Evolutionary conservation across 106 monocot genomes (phyloP).

Genomic region (Phalaenopsis equestris): DNA sequence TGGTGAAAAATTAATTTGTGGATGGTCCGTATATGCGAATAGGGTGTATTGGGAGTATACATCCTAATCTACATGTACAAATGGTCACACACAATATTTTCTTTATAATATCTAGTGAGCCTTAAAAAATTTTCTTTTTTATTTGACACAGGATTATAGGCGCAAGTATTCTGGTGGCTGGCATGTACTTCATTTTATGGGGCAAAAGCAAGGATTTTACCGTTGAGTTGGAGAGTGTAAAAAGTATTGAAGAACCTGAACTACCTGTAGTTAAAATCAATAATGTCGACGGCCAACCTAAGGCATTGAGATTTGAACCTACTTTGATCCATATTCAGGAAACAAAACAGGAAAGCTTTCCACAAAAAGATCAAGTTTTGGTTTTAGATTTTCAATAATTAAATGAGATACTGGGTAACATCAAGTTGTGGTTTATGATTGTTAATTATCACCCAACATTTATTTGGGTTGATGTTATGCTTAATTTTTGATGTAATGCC

Average conservation of each 20-base stretch:
- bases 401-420: too few relatives aligned
- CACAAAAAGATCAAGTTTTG: too few relatives aligned
- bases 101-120: not conserved
- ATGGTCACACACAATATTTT: not conserved
- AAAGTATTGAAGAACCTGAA: not conserved
- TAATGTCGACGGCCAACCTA: not conserved
- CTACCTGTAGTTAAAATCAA: not conserved
- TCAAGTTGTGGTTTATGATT: too few relatives aligned
- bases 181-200: not conserved
- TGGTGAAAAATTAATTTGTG: too few relatives aligned
- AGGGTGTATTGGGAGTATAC: too few relatives aligned
- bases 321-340: not conserved
- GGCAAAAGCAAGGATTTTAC: not conserved
- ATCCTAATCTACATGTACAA: too few relatives aligned
- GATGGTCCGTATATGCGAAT: too few relatives aligned
- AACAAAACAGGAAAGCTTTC: not conserved
- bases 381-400: too few relatives aligned
- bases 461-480: too few relatives aligned
- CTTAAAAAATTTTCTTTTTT: not conserved
- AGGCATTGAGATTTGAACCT: not conserved
- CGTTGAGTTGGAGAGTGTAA: not conserved
- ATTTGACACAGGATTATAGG: not conserved
- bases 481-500: too few relatives aligned
- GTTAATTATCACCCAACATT: too few relatives aligned
- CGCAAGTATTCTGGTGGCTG: not conserved